These are phyloP conservation scores for Saccharomycopsis hybrid DNA, from an alignment of 1,139 yeast species.

Conservation along the genomic window DNA sequence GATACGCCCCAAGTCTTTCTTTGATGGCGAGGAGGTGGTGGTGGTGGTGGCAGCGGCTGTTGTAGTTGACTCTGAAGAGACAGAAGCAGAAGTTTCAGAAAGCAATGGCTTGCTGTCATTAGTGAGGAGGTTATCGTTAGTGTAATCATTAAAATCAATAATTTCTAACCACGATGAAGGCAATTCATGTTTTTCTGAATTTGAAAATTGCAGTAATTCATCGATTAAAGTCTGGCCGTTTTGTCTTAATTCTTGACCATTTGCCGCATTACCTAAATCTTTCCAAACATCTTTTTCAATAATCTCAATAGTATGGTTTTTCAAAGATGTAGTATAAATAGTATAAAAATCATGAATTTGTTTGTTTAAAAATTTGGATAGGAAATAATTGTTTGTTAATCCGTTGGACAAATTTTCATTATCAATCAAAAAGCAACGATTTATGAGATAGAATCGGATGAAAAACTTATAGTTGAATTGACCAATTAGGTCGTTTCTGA, in stretches of 20 bases:
- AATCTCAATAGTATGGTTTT: slow-evolving; percentile 31
- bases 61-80: not conserved
- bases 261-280: slow-evolving; percentile 36
- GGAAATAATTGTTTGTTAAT: slow-evolving; percentile 6
- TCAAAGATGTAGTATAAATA: slow-evolving; percentile 20
- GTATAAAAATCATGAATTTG: slow-evolving; percentile 15
- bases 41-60: slow-evolving; percentile 17
- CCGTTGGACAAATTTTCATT: slow-evolving; percentile 57
- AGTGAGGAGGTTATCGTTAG: too few relatives aligned
- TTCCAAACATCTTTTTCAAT: slow-evolving; percentile 78
- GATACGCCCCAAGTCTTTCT: too few relatives aligned
- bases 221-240: slow-evolving; percentile 28
- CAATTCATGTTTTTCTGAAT: slow-evolving; percentile 3
- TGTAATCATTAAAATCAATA: slow-evolving; percentile 13
- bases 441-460: slow-evolving; percentile 58
- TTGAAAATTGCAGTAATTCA: too few relatives aligned
- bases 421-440: slow-evolving; percentile 67
- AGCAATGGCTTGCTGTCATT: too few relatives aligned
- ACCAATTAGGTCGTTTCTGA: slow-evolving; percentile 67
- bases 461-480: slow-evolving; percentile 40
- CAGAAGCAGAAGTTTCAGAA: not conserved
- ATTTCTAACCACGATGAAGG: slow-evolving; percentile 16
- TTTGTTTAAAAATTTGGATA: slow-evolving; percentile 15
- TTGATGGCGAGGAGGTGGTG: slow-evolving; percentile 29
- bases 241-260: slow-evolving; percentile 37